Conservation (phyloP, 1,284 basidiomycete species). For the Pseudozyma sp. region DNA sequence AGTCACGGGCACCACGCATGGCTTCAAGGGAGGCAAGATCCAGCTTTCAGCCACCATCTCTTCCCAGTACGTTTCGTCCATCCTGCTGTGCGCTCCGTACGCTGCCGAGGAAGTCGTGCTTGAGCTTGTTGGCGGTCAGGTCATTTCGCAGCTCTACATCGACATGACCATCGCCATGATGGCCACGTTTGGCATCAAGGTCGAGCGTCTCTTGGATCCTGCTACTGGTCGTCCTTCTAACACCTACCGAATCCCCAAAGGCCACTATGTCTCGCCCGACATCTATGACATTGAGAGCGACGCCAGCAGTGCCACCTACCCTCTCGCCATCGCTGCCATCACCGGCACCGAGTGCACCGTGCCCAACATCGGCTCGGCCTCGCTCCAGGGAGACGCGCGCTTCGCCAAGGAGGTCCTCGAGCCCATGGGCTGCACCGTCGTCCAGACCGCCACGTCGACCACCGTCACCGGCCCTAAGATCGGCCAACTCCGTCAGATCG, state of each 20-base stretch:
- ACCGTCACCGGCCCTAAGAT: conserved; percentile 90
- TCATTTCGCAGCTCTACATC: conserved; percentile 99
- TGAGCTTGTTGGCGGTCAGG: conserved; percentile 89
- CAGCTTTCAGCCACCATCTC: conserved; percentile 92
- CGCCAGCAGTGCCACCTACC: conserved; percentile 95
- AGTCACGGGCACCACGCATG: conserved; percentile 75
- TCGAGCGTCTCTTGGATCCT: conserved; percentile 78
- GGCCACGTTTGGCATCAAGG: conserved; percentile 88
- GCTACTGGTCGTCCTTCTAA: conserved; percentile 75
- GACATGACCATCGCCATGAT: conserved; percentile 99
- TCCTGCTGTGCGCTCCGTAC: conserved; percentile 95
- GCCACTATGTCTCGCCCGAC: conserved; percentile 80
- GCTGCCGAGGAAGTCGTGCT: conserved; percentile 83
- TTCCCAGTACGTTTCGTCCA: conserved; percentile 97
- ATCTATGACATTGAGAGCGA: conserved; percentile 93
- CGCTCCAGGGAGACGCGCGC: conserved; percentile 93
- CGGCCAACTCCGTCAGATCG: conserved; percentile 83
- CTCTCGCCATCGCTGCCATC: conserved; percentile 94
- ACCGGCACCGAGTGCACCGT: conserved; percentile 95
- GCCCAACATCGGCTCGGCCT: conserved; percentile 87
- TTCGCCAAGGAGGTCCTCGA: conserved; percentile 93
- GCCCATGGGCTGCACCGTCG: conserved; percentile 92
- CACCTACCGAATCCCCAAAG: conserved; percentile 88
- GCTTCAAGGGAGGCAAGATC: conserved; percentile 85
- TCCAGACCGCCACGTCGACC: conserved; percentile 87